Evolutionary conservation across 2,329 filamentous ascomycete species (phyloP), one percentile per base, ranked within the genome.

Genomic region (Ilyonectria mors-panacis): DNA sequence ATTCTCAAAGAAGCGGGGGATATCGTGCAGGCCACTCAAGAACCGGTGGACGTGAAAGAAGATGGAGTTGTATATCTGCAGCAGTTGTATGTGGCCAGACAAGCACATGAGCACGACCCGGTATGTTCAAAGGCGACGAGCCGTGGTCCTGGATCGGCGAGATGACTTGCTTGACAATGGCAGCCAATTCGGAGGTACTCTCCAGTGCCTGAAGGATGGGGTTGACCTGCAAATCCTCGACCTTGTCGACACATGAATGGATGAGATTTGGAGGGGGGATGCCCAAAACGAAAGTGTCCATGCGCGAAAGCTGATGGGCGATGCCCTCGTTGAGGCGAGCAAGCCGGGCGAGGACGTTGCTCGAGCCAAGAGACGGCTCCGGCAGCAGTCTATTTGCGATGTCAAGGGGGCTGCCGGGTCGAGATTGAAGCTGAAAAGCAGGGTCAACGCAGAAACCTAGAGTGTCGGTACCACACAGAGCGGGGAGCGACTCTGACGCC

Each of bases 91-190:
- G 53, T 67, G 42, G 21, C 59, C 54, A 21, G 65, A 67, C 45
- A 67, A 37, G 47, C 59, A 63, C 59, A 67, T 59, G 47, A 67
- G 65, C 19, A 63, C 54, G 60, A 50, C n/a, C 47, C 23, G 65
- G 65, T 56, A 48, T 63, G 53, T 37, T 67, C 44, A 63, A 33
- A 47, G 56, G 33, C 35, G 26, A 19, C 19, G 55, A 33, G 42
- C 17, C 48, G n/a, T 63, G 57, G 44, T 60, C 44, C 19, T 63
- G 64, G 53, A 53, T 55, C 53, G 59, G 64, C 37, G 59, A 54
- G 59, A 67, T 63, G 59, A 63, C 28, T 53, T 67, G 59, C 44
- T 67, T 59, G 54, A 67, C 33, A 48, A 67, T 63, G 47, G 59
- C 30, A 50, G 48, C 47, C 10, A 67, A 45, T 35, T 57, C 65